A percentile compares a stretch with the other conserved stretches of the same genome.
Evolutionary conservation across 768 basidiomycete species (phyloP).

Genomic region (Cantharellus cinnabarinus): DNA sequence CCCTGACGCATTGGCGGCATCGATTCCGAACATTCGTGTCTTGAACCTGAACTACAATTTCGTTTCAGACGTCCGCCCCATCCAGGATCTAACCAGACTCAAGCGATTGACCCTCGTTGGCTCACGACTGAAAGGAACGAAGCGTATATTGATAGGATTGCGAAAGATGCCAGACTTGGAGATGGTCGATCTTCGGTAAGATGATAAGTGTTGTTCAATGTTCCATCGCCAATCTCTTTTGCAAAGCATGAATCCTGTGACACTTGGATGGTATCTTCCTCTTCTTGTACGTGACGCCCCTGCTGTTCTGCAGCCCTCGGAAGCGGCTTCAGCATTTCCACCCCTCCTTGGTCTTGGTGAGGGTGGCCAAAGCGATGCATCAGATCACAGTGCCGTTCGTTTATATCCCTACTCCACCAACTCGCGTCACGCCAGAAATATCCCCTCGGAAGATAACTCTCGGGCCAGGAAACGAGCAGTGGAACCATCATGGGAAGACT

Average conservation of each 20-base stretch:
- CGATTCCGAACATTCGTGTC: slow-evolving; percentile 70
- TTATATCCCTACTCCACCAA: slow-evolving; percentile 3
- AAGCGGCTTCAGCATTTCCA: slow-evolving; percentile 13
- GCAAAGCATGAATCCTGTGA: slow-evolving; percentile 83
- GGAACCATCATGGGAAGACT: slow-evolving; percentile 36
- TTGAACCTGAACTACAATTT: slow-evolving; percentile 98
- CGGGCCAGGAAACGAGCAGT: slow-evolving; percentile 4
- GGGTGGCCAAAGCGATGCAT: background rate
- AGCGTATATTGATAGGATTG: slow-evolving; percentile 50
- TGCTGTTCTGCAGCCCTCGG: slow-evolving; percentile 45
- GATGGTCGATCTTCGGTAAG: slow-evolving; percentile 79
- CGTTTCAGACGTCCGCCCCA: slow-evolving; percentile 33
- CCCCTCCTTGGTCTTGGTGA: background rate
- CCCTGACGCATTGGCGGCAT: slow-evolving; percentile 40
- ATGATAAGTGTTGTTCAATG: background rate
- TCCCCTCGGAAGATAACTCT: slow-evolving; percentile 4
- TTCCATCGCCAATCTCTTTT: background rate
- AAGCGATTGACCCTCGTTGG: slow-evolving; percentile 78
- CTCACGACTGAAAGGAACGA: slow-evolving; percentile 47
- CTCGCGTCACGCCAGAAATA: background rate
- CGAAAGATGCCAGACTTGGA: slow-evolving; percentile 60
- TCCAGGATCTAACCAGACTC: slow-evolving; percentile 56
- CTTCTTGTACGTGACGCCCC: slow-evolving; percentile 50
- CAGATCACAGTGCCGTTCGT: background rate
- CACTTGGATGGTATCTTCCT: slow-evolving; percentile 88